These are phyloP conservation scores for Alternaria angustiovoidea DNA, from an alignment of 2,329 filamentous ascomycete genomes.

Conservation along the genomic window DNA sequence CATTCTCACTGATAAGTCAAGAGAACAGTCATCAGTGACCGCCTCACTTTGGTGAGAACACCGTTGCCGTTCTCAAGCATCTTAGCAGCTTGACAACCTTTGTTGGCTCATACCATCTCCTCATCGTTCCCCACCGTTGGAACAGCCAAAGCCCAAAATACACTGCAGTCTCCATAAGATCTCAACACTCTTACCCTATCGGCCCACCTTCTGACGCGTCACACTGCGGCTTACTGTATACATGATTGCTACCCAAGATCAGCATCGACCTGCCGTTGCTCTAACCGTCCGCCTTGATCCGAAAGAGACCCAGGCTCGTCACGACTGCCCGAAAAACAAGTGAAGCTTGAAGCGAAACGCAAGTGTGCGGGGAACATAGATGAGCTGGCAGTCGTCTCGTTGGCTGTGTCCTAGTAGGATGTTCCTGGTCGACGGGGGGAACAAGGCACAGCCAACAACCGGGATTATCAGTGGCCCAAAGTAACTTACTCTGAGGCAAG, in stretches of 20 bases:
- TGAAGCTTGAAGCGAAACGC: conserved; percentile 11
- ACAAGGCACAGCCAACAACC: background rate
- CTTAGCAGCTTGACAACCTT: background rate
- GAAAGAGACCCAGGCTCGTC: conserved; percentile 2
- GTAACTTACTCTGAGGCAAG: conserved; percentile 4
- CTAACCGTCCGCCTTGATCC: conserved; percentile 8
- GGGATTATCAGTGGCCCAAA: conserved; percentile 1
- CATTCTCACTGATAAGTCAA: conserved; percentile 8
- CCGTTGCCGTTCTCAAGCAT: background rate
- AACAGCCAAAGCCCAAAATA: conserved; percentile 2
- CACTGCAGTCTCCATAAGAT: conserved; percentile 1
- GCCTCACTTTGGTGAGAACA: conserved; percentile 3
- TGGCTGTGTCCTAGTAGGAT: conserved; percentile 6
- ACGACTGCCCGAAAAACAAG: conserved; percentile 11
- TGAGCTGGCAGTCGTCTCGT: conserved; percentile 9
- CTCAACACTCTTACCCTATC: conserved; percentile 7
- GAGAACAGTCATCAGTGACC: conserved; percentile 7
- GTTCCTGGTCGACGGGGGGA: conserved; percentile 9
- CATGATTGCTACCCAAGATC: conserved; percentile 9
- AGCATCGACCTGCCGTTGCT: conserved; percentile 6
- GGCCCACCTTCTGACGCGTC: conserved; percentile 15
- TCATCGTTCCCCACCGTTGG: conserved; percentile 2
- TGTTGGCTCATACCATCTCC: conserved; percentile 1
- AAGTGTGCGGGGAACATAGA: conserved; percentile 17
- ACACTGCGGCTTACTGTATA: conserved; percentile 1